Base-by-base conservation (phyloP, 1,284 basidiomycete species). In the Trichosporon inkin region DNA sequence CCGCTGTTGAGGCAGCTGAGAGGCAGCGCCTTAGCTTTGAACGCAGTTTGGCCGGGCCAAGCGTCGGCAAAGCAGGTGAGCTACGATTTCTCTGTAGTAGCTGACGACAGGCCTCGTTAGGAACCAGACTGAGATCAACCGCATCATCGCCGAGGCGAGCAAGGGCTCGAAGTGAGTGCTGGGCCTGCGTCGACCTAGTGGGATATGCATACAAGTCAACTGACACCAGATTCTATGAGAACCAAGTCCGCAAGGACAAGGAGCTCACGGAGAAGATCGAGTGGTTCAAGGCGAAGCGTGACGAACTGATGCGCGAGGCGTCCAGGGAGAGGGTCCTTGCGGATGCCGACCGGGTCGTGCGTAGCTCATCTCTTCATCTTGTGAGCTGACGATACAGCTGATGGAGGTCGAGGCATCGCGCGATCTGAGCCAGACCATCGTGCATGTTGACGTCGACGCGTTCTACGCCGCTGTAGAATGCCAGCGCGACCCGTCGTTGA, bases 371-470 rank as follows among this genome's bases (percentile, higher is more conserved):
- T 3, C 3, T 28, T 5, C 11, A 1, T 32, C 22, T 1, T 3
- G 6, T 19, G 22, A 52, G 37, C 55, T 56, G 17, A 60, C 16
- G 13, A 40, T 13, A 4, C 63, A 93, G 90, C 81, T 94, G 4
- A 79, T 81, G 38, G 85, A 88, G 61, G 81, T 96, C 6, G 92
- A 97, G 74, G 78, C 82, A 0, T 81, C 84, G 53, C 82, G 94
- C 41, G 92, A 97, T 70, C 78, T 97, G 35, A 84, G 83, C 2
- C 88, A 95, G 72, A 82, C 80, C 28, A 91, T 97, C 64, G 71
- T 80, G 17, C 71, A 78, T 57, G 71, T 79, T 16, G 76, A 79
- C 63, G 72, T 78, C 74, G 68, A 78, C 69, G 70, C 74, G 40
- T 73, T 77, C 65, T 79, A 78, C 56, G 78, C 78, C 1, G 71